Conservation (phyloP, 352 stramenopile genomes). For the Peronospora farinosa region DNA sequence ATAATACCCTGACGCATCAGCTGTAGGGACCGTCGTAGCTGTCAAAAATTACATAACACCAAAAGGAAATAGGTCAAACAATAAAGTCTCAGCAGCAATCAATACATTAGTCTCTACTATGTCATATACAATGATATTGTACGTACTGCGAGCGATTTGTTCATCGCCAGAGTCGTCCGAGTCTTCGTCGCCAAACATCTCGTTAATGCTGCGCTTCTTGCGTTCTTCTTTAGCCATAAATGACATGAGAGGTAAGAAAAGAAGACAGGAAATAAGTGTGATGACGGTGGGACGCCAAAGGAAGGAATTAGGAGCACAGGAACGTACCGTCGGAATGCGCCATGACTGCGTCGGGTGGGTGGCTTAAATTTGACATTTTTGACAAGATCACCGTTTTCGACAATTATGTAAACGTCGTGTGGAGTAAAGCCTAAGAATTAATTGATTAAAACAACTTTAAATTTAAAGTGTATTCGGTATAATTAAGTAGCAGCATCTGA, state of each 20-base stretch:
- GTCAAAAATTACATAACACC: constrained; percentile 8
- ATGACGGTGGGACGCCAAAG: not conserved
- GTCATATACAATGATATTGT: not conserved
- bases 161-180: constrained; percentile 67
- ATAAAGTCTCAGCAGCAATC: not conserved
- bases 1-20: constrained; percentile 62
- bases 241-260: not conserved
- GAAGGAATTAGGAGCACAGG: not conserved
- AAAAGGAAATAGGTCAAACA: not conserved
- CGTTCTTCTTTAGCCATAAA: constrained; percentile 53
- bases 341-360: constrained; percentile 12
- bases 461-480: no score
- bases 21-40: constrained; percentile 41
- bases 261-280: not conserved
- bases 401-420: not conserved
- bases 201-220: constrained; percentile 83
- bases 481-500: no score
- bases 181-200: constrained; percentile 84
- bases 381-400: not conserved
- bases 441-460: no score
- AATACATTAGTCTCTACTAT: not conserved
- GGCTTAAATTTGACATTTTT: not conserved
- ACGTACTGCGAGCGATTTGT: constrained; percentile 45
- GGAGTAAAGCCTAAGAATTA: not conserved
- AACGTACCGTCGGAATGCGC: constrained; percentile 55